Evolutionary conservation across 371 early-diverging fungal species (phyloP).

Genomic region (Rhizopus delemar): DNA sequence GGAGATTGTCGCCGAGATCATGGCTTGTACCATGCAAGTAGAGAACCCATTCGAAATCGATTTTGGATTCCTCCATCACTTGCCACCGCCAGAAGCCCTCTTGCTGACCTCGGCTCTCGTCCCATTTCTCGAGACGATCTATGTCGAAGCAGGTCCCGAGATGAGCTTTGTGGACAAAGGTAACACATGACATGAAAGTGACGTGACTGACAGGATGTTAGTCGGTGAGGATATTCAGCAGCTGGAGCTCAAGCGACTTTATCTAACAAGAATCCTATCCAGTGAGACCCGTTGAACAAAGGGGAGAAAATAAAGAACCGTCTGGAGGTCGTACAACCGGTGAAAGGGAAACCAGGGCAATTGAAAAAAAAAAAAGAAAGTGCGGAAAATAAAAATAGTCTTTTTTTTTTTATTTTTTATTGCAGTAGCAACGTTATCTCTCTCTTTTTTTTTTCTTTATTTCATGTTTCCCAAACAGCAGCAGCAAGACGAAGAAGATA

Average conservation of each 20-base stretch:
- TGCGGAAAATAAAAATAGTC: no score
- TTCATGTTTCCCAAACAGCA: not conserved
- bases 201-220: not conserved
- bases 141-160: constrained; percentile 38
- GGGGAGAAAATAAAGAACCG: not conserved
- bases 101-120: constrained; percentile 69
- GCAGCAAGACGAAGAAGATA: not conserved
- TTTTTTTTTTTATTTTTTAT: no score
- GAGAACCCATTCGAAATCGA: constrained; percentile 76
- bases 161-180: not conserved
- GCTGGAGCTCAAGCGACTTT: not conserved
- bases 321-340: no score
- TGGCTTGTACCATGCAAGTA: constrained; percentile 54
- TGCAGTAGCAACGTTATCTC: not conserved
- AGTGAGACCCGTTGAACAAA: not conserved
- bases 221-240: not conserved
- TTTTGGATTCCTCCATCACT: constrained; percentile 53
- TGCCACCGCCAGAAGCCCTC: constrained; percentile 65
- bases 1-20: constrained; percentile 79
- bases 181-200: not conserved
- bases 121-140: constrained; percentile 67
- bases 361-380: no score
- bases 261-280: not conserved
- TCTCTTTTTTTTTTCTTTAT: not conserved
- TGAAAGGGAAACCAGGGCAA: no score